phyloP scores from a whole-genome alignment of 1,284 basidiomycete genomes.

The Pterulicium gracile region DNA sequence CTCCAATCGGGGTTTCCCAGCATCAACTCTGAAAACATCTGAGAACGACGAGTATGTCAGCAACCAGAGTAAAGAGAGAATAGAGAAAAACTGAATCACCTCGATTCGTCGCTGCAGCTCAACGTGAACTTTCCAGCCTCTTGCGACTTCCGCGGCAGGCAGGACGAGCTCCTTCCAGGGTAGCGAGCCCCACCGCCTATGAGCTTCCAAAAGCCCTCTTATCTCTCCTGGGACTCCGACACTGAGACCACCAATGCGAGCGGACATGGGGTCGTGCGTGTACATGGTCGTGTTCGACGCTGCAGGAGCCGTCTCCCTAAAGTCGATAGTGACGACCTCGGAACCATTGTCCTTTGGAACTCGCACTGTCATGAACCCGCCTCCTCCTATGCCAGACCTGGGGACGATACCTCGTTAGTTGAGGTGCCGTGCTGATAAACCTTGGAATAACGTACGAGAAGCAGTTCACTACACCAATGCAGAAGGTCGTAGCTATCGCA shows the following conservation, averaged over 20 bases:
- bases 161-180: constrained; percentile 71
- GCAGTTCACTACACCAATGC: constrained; percentile 81
- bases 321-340: constrained; percentile 73
- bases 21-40: constrained; percentile 56
- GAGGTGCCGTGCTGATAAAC: too few relatives aligned
- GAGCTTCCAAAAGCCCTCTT: constrained; percentile 71
- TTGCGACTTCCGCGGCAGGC: constrained; percentile 67
- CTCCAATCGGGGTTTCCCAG: constrained; percentile 70
- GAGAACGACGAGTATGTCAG: constrained; percentile 5
- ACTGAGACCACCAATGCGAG: constrained; percentile 68
- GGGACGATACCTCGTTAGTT: constrained; percentile 4
- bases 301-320: constrained; percentile 79
- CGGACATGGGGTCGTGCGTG: constrained; percentile 31
- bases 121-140: constrained; percentile 65
- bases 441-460: constrained; percentile 52
- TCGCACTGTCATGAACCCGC: constrained; percentile 86
- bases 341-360: constrained; percentile 49
- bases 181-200: constrained; percentile 69
- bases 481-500: constrained; percentile 71
- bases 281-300: constrained; percentile 73
- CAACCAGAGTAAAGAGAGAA: constrained; percentile 4
- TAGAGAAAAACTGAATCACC: constrained; percentile 26
- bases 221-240: constrained; percentile 85
- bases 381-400: constrained; percentile 82
- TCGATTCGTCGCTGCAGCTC: constrained; percentile 69